phyloP scores from a whole-genome alignment of 257 asterid species.

The Nicotiana paniculata region DNA sequence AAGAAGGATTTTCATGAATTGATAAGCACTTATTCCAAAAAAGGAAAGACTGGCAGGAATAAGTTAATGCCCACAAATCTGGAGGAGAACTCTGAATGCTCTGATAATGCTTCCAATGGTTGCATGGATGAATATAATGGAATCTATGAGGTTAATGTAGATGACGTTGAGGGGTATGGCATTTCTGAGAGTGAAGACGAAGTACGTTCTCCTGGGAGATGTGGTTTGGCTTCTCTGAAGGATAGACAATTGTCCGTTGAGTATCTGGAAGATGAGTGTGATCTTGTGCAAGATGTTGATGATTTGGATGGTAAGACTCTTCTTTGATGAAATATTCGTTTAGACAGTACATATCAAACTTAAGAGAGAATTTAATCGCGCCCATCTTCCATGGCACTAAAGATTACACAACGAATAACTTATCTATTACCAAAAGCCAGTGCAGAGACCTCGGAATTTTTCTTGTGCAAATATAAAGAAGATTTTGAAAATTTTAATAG shows the following conservation, averaged over 20 bases:
- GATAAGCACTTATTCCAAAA: constrained; percentile 34
- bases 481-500: neutral
- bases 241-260: constrained; percentile 52
- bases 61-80: constrained; percentile 14
- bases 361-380: neutral
- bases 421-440: neutral
- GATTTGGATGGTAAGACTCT: constrained; percentile 61
- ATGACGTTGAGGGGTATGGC: constrained; percentile 24
- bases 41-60: constrained; percentile 20
- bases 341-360: neutral
- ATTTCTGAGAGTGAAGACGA: constrained; percentile 36
- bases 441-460: neutral
- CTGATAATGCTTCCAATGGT: constrained; percentile 16
- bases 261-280: constrained; percentile 68
- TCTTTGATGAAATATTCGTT: neutral
- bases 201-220: constrained; percentile 12
- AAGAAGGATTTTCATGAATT: constrained; percentile 51
- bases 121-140: constrained; percentile 25
- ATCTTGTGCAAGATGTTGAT: constrained; percentile 45
- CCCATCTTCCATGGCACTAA: neutral
- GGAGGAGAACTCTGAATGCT: constrained; percentile 24
- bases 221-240: constrained; percentile 24
- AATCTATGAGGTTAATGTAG: constrained; percentile 9
- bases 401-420: neutral
- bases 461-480: neutral